Evolutionary conservation across 1,284 basidiomycete species (phyloP), one percentile per base, ranked within the genome.

Genomic region (Coniferiporia weirii): DNA sequence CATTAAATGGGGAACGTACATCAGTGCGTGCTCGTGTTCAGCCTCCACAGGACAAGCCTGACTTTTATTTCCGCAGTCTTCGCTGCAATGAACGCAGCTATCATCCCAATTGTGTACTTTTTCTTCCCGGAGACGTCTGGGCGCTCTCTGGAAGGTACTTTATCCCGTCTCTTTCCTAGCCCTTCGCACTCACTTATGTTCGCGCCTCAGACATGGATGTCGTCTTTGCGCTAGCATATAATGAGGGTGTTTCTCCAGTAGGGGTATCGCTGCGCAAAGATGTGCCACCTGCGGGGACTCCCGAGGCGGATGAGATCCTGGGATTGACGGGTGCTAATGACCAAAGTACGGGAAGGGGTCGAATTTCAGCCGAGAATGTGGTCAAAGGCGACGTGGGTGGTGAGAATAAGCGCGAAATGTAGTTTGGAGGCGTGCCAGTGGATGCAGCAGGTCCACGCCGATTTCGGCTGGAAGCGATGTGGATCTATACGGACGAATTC

Each of bases 121-220:
- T 85, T 82, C 74, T 85, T 85, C 72, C 84, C 83, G n/a, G 84
- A 86, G 70, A 86, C 83, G 2, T 78, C 81, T 15, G 80, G 81
- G 19, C 77, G 82, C 36, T 83, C 82, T 0, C 69, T 85, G 15
- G 83, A 85, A 73, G 82, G 27, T 27, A 27, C 5, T 27, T 27
- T 27, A 5, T 27, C 5, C 5, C 5, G 2, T 27, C 27, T 5
- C 27, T 27, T 27, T 27, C 5, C 27, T 27, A 27, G 5, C 3
- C 27, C 27, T 27, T 27, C 27, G 27, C 27, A 2, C 27, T 27
- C 3, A 27, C 5, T 27, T 27, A 5, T 27, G 5, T 27, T 27
- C 5, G 27, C 5, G 27, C 27, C 5, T 27, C 27, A 27, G 27
- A 84, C 61, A 83, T 83, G 81, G 82, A 85, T 64, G 77, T 83